Conservation (phyloP, 2,329 filamentous ascomycete genomes). For the Hypoxylon rubiginosum region DNA sequence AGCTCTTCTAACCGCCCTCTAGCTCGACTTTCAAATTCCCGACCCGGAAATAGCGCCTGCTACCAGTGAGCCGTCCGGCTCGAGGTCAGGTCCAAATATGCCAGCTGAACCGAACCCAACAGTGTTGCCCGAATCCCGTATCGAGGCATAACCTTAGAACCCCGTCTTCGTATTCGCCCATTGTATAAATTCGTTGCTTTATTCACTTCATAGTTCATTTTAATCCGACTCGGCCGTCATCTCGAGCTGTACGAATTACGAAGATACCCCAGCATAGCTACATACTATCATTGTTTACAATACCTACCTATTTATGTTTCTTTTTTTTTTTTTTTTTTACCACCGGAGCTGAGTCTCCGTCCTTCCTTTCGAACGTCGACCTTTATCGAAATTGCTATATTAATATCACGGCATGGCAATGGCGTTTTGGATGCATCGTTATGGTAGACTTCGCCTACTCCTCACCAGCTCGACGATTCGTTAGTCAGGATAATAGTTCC, state of each 20-base stretch:
- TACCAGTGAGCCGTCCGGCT: conserved; percentile 60
- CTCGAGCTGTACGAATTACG: conserved; percentile 47
- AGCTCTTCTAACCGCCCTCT: conserved; percentile 43
- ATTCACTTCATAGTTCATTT: conserved; percentile 36
- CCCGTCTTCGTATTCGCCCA: conserved; percentile 4
- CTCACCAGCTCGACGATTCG: conserved; percentile 5
- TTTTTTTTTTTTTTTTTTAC: conserved; percentile 30
- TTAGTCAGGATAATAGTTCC: conserved; percentile 12
- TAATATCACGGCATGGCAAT: conserved; percentile 35
- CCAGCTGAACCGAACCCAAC: conserved; percentile 32
- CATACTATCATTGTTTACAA: conserved; percentile 15
- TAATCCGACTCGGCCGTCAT: conserved; percentile 38
- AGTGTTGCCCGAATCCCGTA: conserved; percentile 25
- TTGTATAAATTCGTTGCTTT: conserved; percentile 27
- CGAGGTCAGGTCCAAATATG: conserved; percentile 49
- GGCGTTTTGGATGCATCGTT: conserved; percentile 39
- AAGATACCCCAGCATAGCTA: conserved; percentile 46
- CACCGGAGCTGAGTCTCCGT: conserved; percentile 23
- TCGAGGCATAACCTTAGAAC: conserved; percentile 12
- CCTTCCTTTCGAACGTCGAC: conserved; percentile 10
- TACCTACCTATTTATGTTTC: too few relatives aligned
- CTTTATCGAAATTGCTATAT: conserved; percentile 22
- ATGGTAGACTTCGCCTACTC: conserved; percentile 15
- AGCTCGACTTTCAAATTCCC: conserved; percentile 86
- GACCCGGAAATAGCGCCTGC: conserved; percentile 78